phyloP scores from a whole-genome alignment of 306 rosid species.

The Fragaria vesca region DNA sequence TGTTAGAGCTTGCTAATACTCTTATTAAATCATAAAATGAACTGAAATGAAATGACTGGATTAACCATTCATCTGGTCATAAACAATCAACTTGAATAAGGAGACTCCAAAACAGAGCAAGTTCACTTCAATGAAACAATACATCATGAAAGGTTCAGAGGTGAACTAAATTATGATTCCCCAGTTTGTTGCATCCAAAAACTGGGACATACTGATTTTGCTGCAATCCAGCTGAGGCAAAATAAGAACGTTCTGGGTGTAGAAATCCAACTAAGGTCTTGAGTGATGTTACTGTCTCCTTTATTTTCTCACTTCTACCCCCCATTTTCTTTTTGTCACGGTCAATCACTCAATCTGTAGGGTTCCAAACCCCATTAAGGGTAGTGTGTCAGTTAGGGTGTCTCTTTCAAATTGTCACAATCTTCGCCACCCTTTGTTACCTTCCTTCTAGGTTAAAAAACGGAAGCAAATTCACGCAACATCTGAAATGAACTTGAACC shows the following conservation, averaged over 20 bases:
- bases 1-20: not conserved
- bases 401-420: not conserved
- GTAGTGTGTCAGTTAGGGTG: not conserved
- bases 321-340: no score
- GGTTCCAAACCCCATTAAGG: not conserved
- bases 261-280: not conserved
- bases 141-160: not conserved
- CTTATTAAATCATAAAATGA: not conserved
- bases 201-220: not conserved
- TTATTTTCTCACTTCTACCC: not conserved
- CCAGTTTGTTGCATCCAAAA: not conserved
- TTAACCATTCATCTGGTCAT: not conserved
- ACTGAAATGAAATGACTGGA: not conserved
- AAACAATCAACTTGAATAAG: not conserved
- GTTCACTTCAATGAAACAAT: no score
- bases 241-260: not conserved
- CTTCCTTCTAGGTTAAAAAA: not conserved
- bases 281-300: slow-evolving; percentile 1
- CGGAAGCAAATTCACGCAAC: not conserved
- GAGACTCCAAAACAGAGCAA: not conserved
- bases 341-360: not conserved
- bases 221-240: not conserved
- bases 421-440: not conserved
- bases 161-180: not conserved
- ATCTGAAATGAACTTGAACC: not conserved